Percentiles rank a stretch among this genome's conserved stretches.
Evolutionary conservation across 139 green algal genomes (phyloP).

Genomic region (Dunaliella primolecta): DNA sequence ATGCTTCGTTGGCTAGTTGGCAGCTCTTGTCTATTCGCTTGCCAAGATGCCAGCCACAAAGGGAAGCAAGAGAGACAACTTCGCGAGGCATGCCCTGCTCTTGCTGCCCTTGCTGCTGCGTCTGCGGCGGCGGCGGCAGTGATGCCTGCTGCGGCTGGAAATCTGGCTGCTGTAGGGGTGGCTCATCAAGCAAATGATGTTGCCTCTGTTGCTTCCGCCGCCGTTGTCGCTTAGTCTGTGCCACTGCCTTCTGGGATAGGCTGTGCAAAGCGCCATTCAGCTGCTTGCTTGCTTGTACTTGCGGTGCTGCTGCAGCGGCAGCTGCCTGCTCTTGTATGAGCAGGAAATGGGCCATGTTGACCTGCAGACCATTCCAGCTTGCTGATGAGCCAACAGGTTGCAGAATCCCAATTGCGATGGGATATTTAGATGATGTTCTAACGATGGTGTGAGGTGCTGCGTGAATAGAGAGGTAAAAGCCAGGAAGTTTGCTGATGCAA

Average conservation of each 20-base stretch:
- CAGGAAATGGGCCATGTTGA: background rate
- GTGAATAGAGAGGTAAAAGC: too few relatives aligned
- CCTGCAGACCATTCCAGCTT: background rate
- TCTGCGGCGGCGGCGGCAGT: too few relatives aligned
- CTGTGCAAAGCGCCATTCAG: background rate
- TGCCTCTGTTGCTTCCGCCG: background rate
- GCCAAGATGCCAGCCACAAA: background rate
- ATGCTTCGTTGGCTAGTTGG: background rate
- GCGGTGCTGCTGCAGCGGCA: background rate
- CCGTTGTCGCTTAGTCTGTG: background rate
- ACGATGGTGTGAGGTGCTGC: too few relatives aligned
- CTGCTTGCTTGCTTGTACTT: background rate
- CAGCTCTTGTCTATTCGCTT: background rate
- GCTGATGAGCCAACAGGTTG: too few relatives aligned
- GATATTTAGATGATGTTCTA: too few relatives aligned
- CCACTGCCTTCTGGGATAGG: background rate
- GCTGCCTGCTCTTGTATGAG: background rate
- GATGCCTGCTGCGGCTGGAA: too few relatives aligned
- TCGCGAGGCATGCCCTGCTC: background rate
- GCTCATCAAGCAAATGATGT: background rate
- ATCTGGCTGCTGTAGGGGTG: too few relatives aligned
- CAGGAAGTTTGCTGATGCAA: too few relatives aligned
- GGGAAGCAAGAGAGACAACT: background rate
- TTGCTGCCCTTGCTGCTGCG: background rate
- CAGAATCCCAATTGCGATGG: too few relatives aligned